Conservation (phyloP, 2,329 filamentous ascomycete species). For the Leptosphaerulina australis region DNA sequence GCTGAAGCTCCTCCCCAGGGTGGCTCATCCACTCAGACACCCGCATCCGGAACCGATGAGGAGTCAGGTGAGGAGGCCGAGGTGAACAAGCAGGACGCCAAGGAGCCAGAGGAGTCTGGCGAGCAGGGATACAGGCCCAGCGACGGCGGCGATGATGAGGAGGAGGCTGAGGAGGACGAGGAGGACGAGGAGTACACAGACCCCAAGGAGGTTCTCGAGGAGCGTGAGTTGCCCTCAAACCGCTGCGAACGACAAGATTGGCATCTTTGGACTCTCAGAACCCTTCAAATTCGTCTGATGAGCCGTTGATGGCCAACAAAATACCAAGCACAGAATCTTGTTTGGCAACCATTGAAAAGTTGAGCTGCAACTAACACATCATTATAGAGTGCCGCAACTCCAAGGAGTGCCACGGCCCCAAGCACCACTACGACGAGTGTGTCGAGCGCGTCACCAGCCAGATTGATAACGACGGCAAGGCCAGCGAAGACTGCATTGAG, state of each 20-base stretch:
- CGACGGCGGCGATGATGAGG: constrained; percentile 53
- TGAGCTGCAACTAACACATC: constrained; percentile 28
- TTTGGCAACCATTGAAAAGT: constrained; percentile 3
- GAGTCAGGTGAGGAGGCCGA: constrained; percentile 51
- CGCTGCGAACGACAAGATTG: neutral
- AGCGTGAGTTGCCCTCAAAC: constrained; percentile 71
- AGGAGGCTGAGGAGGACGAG: constrained; percentile 70
- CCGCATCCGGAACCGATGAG: constrained; percentile 53
- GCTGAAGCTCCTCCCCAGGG: constrained; percentile 54
- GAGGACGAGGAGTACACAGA: constrained; percentile 85
- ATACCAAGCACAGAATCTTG: neutral
- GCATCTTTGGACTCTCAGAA: neutral
- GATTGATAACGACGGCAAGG: constrained; percentile 73
- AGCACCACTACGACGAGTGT: constrained; percentile 99
- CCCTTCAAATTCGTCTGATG: constrained; percentile 4
- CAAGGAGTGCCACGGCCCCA: constrained; percentile 80
- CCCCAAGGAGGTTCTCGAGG: constrained; percentile 84
- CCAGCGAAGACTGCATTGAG: constrained; percentile 96
- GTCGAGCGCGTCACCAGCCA: constrained; percentile 84
- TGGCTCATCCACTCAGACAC: constrained; percentile 47
- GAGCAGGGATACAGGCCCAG: constrained; percentile 58
- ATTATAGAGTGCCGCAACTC: constrained; percentile 84
- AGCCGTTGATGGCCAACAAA: constrained; percentile 11
- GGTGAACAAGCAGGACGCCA: constrained; percentile 51
- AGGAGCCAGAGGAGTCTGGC: constrained; percentile 49